A percentile compares a stretch with the other conserved stretches of the same genome.
Conservation (phyloP, 129 eudicot genomes). For the Solidago caesia region DNA sequence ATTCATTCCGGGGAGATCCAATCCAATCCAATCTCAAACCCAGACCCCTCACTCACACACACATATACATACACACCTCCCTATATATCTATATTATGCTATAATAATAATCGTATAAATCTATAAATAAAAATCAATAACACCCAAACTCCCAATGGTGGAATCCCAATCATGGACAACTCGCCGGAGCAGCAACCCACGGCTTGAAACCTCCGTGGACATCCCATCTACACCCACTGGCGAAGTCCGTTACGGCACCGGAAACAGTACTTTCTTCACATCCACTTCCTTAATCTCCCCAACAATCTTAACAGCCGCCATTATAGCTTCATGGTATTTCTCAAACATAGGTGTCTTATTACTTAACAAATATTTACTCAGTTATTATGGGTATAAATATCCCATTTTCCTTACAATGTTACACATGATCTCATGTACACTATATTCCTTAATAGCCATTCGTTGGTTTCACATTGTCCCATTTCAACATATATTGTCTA, state of each 20-base stretch:
- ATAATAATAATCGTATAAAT: background rate
- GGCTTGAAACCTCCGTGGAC: slow-evolving; percentile 54
- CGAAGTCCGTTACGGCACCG: slow-evolving; percentile 50
- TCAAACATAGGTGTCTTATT: slow-evolving; percentile 87
- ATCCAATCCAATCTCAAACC: slow-evolving; percentile 15
- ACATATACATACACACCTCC: slow-evolving; percentile 14
- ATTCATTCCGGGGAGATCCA: background rate
- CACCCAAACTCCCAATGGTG: slow-evolving; percentile 50
- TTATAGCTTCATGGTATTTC: slow-evolving; percentile 77
- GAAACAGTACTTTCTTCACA: slow-evolving; percentile 26
- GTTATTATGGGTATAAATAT: slow-evolving; percentile 67
- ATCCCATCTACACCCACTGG: slow-evolving; percentile 81
- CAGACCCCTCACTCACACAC: slow-evolving; percentile 20
- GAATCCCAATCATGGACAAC: slow-evolving; percentile 87
- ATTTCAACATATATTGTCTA: slow-evolving; percentile 58
- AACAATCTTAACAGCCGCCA: slow-evolving; percentile 49
- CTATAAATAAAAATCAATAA: too few relatives aligned
- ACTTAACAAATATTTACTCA: slow-evolving; percentile 77
- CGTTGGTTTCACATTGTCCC: slow-evolving; percentile 68
- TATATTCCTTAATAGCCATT: slow-evolving; percentile 53
- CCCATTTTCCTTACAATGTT: slow-evolving; percentile 88
- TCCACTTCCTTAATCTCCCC: slow-evolving; percentile 49
- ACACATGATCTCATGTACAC: slow-evolving; percentile 79
- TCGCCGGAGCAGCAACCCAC: slow-evolving; percentile 89
- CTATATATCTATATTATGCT: background rate